phyloP scores from a whole-genome alignment of 768 basidiomycete genomes.

The Macrolepiota fuliginosa region DNA sequence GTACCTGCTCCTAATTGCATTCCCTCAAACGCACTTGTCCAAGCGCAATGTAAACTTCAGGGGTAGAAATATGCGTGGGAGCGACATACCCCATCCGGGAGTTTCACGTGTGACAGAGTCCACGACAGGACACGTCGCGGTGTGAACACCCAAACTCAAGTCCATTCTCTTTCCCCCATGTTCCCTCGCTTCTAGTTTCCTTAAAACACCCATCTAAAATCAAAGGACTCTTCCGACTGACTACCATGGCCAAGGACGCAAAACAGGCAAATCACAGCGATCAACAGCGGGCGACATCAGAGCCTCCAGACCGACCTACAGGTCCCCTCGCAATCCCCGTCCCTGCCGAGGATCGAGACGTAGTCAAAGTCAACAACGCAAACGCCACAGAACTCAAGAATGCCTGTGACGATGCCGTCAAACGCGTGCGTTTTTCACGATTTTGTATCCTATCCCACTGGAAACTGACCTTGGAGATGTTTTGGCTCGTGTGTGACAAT shows the following conservation, averaged over 20 bases:
- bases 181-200: background rate
- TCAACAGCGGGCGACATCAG: constrained; percentile 12
- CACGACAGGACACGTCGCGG: constrained; percentile 11
- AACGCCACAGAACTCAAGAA: constrained; percentile 62
- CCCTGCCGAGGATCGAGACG: constrained; percentile 44
- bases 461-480: background rate
- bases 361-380: constrained; percentile 59
- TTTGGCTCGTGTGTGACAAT: background rate
- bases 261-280: background rate
- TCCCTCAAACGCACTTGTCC: background rate
- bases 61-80: background rate
- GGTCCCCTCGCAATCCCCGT: constrained; percentile 52
- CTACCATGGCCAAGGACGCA: constrained; percentile 11
- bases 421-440: constrained; percentile 56
- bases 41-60: background rate
- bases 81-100: background rate
- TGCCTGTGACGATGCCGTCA: constrained; percentile 84
- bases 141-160: background rate
- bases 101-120: background rate
- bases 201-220: background rate
- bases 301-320: constrained; percentile 42
- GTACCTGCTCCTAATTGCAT: constrained; percentile 1
- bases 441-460: background rate
- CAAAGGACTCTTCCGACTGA: background rate
- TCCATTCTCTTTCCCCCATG: background rate